Base-by-base conservation (phyloP, 139 green algal genomes). In the Mesotaenium endlicherianum region DNA sequence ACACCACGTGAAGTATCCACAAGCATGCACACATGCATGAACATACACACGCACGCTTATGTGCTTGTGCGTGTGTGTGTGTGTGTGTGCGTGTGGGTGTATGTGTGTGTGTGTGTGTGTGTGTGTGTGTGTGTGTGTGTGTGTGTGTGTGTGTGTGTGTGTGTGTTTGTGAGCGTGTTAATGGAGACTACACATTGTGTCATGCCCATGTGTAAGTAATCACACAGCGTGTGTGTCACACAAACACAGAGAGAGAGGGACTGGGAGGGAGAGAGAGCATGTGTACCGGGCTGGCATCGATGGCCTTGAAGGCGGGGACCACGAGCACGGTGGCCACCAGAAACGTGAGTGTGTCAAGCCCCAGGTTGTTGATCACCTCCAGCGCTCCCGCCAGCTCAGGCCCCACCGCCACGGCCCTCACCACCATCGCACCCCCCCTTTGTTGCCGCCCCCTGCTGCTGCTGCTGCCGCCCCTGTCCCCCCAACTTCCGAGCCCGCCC, bases 291-390 rank as follows among this genome's bases (percentile, higher is more conserved):
- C 91, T 95, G 14, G 95, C 79, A 42, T 96, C 95, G 26, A 96
- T 74, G 2, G 75, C 88, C 83, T 97, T 98, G 90, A 95, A 98
- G 0, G 95, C 64, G 0, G 95, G 95, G 3, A 98, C 91, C n/a
- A 98, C 91, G 5, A 96, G 60, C 17, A 98, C 95, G 0, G 94
- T 97, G 40, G 94, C 91, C 6, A 91, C 89, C 1, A 98, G 83
- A 70, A 98, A 98, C 0, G 92, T 95, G 3, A 98, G 90, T 42
- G 97, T 92, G 84, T 98, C 95, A 16, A 90, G 79, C 0, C 93
- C 93, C 14, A 97, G 60, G 39, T 71, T 83, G 3, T 87, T 34
- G n/a, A 88, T 87, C 44, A 88, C 83, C 20, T 87, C 82, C 14
- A 80, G 14, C 11, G 72, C 80, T n/a, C 38, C 34, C 16, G 38